A percentile compares a stretch with the other conserved stretches of the same genome.
Evolutionary conservation across 1,284 basidiomycete species (phyloP).

Genomic region (Chondrostereum purpureum): DNA sequence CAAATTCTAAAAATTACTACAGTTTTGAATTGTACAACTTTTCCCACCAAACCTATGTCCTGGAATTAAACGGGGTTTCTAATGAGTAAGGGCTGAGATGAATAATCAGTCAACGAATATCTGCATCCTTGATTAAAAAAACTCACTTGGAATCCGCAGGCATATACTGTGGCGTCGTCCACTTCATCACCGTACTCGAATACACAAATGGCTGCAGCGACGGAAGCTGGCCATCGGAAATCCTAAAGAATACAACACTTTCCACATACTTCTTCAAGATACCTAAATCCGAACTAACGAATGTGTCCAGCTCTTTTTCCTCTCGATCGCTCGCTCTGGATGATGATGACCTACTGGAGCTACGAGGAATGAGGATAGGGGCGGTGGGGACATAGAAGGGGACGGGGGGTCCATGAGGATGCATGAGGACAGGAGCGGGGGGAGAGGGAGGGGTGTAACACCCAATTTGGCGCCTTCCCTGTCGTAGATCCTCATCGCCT

Average conservation of each 20-base stretch:
- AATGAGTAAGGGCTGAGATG: no score
- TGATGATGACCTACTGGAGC: not conserved
- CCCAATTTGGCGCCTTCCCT: no score
- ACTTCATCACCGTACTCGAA: not conserved
- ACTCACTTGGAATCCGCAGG: no score
- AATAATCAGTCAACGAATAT: no score
- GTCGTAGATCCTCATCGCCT: not conserved
- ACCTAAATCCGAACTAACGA: not conserved
- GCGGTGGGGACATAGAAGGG: not conserved
- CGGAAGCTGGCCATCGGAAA: not conserved
- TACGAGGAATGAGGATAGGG: not conserved
- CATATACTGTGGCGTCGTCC: not conserved
- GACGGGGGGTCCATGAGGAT: not conserved
- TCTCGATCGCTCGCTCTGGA: not conserved
- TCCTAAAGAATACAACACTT: slow-evolving; percentile 1
- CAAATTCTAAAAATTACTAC: no score
- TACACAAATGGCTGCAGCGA: not conserved
- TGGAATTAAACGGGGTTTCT: no score
- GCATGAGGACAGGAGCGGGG: not conserved
- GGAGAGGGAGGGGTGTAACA: not conserved
- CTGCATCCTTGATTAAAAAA: no score
- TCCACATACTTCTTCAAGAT: slow-evolving; percentile 4
- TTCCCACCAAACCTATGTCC: no score
- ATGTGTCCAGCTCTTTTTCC: not conserved
- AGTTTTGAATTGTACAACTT: no score